Evolutionary conservation across 2,329 filamentous ascomycete genomes (phyloP), one percentile per base, ranked within the genome.

Genomic region (Chaetomiaceae sp.): DNA sequence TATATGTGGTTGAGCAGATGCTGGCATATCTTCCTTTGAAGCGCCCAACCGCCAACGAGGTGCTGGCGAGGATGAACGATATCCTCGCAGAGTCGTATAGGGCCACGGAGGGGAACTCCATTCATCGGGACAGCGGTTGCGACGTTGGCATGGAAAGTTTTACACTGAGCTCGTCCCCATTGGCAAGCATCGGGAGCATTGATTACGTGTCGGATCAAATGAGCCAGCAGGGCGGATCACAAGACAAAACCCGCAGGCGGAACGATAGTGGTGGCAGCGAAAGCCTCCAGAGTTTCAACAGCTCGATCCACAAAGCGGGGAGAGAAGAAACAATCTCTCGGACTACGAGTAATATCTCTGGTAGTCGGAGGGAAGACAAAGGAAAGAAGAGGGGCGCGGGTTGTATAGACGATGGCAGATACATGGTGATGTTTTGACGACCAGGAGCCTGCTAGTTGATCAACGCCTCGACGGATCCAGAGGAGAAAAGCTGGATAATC

Each of bases 1-100:
- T 84, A 37, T 73, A 74, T 54, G 67, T 84, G 8, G 73, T 78
- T 1, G 71, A 74, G 36, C 68, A 70, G n/a, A 84, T 84, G 80
- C 66, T 84, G 27, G 71, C 76, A 14, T 68, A 69, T 5, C 69
- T 75, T 42, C 78, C 80, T 1, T 68, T 71, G 23, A 76, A 80
- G 43, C 71, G 81, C n/a, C 80, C 79, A 2, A 69, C 72, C 0
- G 78, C 78, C 3, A 64, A 67, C 9, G 75, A 80, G 57, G 77
- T 82, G 13, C 75, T 80, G 59, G 71, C 75, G 38, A 71, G 70
- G 48, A 70, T 81, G 43, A 79, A 81, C 63, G 69, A 73, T 57
- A 75, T 82, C 53, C 64, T 84, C 33, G 76, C 71, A 1, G 75
- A 76, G 56, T 62, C 68, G 40, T 77, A 75, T 57, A 68, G 66